Base-by-base conservation (phyloP, 139 green algal species). In the Picocystis salinarum region DNA sequence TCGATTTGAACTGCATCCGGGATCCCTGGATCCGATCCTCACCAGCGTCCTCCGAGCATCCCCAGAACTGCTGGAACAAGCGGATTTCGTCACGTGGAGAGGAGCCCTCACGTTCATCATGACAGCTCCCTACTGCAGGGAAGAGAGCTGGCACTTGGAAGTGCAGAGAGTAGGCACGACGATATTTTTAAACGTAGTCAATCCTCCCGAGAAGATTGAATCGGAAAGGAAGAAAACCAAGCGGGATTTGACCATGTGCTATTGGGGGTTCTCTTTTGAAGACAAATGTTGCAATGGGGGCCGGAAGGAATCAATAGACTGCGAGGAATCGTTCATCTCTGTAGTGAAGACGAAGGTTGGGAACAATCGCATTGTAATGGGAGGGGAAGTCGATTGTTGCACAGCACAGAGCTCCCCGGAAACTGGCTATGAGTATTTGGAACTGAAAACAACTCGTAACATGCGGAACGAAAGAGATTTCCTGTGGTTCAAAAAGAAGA, bases 261-360 rank as follows among this genome's bases (percentile, higher is more conserved):
- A 53, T 18, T 60, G 52, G 52, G 52, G 52, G 2, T 60, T 46
- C 23, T 45, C 52, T 2, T 60, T 60, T 28, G 52, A 60, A 34
- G 52, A 60, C 36, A 39, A 25, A 23, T 54, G 44, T 36, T 23
- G 41, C 13, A 42, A 30, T n/a, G 44, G 24, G n/a, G 17, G 15
- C 1, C 37, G 33, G 18, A 17, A 28, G 28, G 11, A 31, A 22
- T 23, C 34, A 30, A 28, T 58, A n/a, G 39, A 58, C 23, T 58
- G 33, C 26, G 22, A 30, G n/a, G 40, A 58, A 9, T 26, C 15
- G 3, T 58, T 51, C 44, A 48, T 19, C 28, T 20, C 34, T 6
- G 28, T 42, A 30, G 44, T 39, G 30, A 13, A 24, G 29, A 42
- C 29, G 6, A 45, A 41, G 15, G 33, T 60, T 9, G 52, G 52